Evolutionary conservation across 352 stramenopile genomes (phyloP).

Genomic region (Pythium brachiatum): DNA sequence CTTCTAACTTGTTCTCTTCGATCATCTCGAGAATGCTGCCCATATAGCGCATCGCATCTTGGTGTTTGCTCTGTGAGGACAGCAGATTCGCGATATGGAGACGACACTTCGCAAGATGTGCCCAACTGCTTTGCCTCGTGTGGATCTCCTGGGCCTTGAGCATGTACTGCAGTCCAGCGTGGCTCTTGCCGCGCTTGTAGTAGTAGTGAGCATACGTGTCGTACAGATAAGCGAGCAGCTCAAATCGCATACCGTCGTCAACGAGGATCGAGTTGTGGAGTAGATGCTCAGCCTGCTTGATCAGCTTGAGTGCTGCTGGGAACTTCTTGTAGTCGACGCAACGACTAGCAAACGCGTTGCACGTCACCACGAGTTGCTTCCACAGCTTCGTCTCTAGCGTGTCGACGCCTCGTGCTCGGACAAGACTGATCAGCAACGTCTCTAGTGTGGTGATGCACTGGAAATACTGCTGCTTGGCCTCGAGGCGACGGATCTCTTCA

Average conservation of each 20-base stretch:
- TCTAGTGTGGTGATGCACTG: conserved; percentile 83
- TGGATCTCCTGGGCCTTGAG: conserved; percentile 85
- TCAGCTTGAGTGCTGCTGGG: conserved; percentile 70
- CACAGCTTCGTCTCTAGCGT: conserved; percentile 75
- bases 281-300: conserved; percentile 76
- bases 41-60: conserved; percentile 76
- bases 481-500: conserved; percentile 74
- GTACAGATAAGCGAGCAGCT: conserved; percentile 81
- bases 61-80: conserved; percentile 72
- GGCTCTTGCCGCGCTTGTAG: conserved; percentile 75
- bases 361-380: conserved; percentile 90
- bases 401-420: conserved; percentile 51
- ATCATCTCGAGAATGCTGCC: conserved; percentile 87
- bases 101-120: conserved; percentile 88
- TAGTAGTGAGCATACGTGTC: conserved; percentile 92
- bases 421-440: conserved; percentile 63
- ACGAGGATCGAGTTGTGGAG: conserved; percentile 79
- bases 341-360: conserved; percentile 85
- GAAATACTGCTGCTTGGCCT: conserved; percentile 74
- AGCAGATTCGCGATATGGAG: conserved; percentile 83
- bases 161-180: conserved; percentile 83
- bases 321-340: conserved; percentile 85
- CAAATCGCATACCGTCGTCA: conserved; percentile 38
- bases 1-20: conserved; percentile 85
- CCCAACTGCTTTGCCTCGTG: conserved; percentile 63